A percentile compares a stretch with the other conserved stretches of the same genome.
Evolutionary conservation across 1,139 yeast genomes (phyloP).

Genomic region (Sugiyamaella novakii): DNA sequence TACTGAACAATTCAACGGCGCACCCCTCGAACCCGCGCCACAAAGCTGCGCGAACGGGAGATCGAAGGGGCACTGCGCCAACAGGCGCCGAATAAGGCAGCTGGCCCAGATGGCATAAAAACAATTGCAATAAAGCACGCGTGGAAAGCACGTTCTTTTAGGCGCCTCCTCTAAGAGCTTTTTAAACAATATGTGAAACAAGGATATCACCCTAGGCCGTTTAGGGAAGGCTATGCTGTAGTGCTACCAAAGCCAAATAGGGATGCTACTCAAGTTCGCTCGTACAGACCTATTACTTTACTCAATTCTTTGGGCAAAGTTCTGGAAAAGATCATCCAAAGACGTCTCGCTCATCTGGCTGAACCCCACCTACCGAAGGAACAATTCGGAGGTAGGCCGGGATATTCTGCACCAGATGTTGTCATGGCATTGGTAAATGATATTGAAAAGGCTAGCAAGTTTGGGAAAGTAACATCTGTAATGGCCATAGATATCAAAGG

Average conservation of each 20-base stretch:
- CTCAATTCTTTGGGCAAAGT: constrained; percentile 23
- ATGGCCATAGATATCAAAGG: too few species aligned
- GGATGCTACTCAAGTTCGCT: constrained; percentile 9
- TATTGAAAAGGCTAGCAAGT: too few species aligned
- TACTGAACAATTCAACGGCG: too few species aligned
- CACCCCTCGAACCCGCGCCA: too few species aligned
- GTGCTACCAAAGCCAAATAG: neutral
- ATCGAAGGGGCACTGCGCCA: too few species aligned
- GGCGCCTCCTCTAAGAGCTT: neutral
- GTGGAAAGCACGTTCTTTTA: neutral
- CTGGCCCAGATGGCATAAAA: constrained; percentile 7
- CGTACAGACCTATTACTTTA: constrained; percentile 24
- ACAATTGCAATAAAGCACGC: neutral
- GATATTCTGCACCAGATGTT: constrained; percentile 24
- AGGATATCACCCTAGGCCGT: constrained; percentile 1
- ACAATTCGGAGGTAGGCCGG: constrained; percentile 23
- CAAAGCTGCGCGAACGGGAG: too few species aligned
- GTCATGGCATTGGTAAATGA: constrained; percentile 14
- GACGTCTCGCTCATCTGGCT: constrained; percentile 9
- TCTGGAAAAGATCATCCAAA: constrained; percentile 22
- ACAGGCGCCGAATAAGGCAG: constrained; percentile 8
- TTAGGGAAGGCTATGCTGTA: neutral
- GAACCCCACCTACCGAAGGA: constrained; percentile 8
- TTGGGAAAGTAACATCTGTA: constrained; percentile 2
- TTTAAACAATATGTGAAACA: neutral